Evolutionary conservation across 352 stramenopile genomes (phyloP), one percentile per base, ranked within the genome.

Genomic region (Globisporangium solare): DNA sequence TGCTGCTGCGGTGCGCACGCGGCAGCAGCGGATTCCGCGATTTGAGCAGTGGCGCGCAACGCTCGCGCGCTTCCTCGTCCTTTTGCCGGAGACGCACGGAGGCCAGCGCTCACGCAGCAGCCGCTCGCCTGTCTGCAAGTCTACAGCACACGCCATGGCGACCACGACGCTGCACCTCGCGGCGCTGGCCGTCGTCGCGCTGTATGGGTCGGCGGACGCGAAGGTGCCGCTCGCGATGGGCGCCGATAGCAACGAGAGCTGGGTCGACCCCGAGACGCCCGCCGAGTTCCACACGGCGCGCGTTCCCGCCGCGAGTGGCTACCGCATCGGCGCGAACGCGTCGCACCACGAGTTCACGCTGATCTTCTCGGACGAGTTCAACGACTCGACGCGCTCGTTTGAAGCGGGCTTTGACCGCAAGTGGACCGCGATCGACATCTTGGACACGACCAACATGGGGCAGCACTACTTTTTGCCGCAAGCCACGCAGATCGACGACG

Each of bases 311-410:
- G 51, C 51, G n/a, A 72, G 67, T 20, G 39, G 70, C 20, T 65
- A 54, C 54, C 61, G 55, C 31, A 69, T 88, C 13, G 56, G 58
- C 43, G 49, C 51, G 15, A 63, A 68, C 56, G 45, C 35, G 46
- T 52, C 47, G 20, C 76, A 78, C 55, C 56, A 79, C 24, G 69
- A 77, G 50, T 97, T 94, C 71, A 55, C 75, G 31, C 74, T 98
- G 49, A 93, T 97, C 61, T 98, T 98, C 77, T 98, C 90, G 49
- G 96, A 99, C 74, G 96, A 99, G 71, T 99, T 99, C 73, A 94
- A 99, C 65, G 76, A 83, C 68, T 88, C 89, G 14, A 91, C 86
- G 57, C 88, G 97, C 53, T 84, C 67, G 45, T 99, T 99, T 68
- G 75, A 92, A 54, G 86, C 98, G 32, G 97, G 97, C 35, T 87